These are phyloP conservation scores for Lineolata rhizophorae DNA, from an alignment of 495 filamentous ascomycete genomes.

Conservation along the genomic window DNA sequence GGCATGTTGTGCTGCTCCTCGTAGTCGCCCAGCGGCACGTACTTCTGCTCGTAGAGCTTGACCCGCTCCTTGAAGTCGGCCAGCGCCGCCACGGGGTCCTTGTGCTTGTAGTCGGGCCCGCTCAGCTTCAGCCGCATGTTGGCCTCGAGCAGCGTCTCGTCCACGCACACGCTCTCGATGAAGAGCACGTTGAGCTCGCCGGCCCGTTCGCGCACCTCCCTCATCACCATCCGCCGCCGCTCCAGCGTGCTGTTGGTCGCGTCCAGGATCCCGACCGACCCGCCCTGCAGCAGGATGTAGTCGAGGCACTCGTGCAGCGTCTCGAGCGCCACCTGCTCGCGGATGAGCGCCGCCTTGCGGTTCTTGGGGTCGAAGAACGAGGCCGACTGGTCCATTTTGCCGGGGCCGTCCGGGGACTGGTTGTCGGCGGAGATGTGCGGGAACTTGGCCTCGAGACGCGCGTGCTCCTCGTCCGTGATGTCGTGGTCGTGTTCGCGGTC, in stretches of 20 bases:
- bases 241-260: constrained; percentile 89
- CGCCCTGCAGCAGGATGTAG: constrained; percentile 59
- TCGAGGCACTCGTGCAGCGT: constrained; percentile 82
- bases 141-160: constrained; percentile 63
- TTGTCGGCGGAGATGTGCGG: not conserved
- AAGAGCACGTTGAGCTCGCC: constrained; percentile 80
- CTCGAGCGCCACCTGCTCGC: constrained; percentile 79
- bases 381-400: constrained; percentile 63
- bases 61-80: constrained; percentile 87
- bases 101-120: constrained; percentile 85
- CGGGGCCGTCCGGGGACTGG: not conserved
- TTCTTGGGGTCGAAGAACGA: constrained; percentile 90
- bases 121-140: constrained; percentile 98
- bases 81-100: constrained; percentile 64
- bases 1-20: constrained; percentile 78
- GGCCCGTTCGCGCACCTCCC: constrained; percentile 60
- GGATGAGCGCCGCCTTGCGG: constrained; percentile 51
- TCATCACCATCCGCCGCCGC: constrained; percentile 61
- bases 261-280: constrained; percentile 93
- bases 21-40: constrained; percentile 74
- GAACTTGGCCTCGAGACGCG: not conserved
- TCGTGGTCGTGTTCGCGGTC: not conserved
- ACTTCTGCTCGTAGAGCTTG: constrained; percentile 79
- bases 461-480: not conserved
- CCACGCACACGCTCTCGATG: constrained; percentile 80